Evolutionary conservation across 1,139 yeast species (phyloP), one percentile per base, ranked within the genome.

Genomic region (Geotrichum phurueaensis): DNA sequence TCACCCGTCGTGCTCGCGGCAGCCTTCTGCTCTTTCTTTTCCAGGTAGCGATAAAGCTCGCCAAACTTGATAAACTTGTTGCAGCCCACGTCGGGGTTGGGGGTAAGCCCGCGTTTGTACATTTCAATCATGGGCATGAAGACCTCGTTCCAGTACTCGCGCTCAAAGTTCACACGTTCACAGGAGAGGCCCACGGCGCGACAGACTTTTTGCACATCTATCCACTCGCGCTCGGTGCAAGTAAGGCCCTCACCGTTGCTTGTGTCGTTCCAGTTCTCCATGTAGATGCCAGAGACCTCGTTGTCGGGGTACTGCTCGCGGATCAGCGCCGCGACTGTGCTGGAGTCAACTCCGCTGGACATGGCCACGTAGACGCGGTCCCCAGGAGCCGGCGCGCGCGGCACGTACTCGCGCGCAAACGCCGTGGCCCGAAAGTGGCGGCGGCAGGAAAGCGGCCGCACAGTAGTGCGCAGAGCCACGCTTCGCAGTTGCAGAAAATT

Each of bases 301-400:
- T 65, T 64, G 43, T 66, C 72, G 36, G 72, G 76, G 64, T 79
- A 81, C 59, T 76, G 71, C 45, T 76, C 71, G 0, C 87, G 80
- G 69, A 84, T 84, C 61, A 91, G 67, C 0, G 94, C 85, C 0
- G 98, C 98, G 1, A 89, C 84, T 0, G 94, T 91, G 0, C 97
- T 87, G 0, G 98, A 91, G 72, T 94, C 99, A 0, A 94, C 98
- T 0, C 99, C 99, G 0, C 96, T 88, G 1, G 97, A 90, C 97
- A 94, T 90, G 25, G 98, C 97, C 1, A 94, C 83, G 45, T 88
- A 77, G 25, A 94, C 81, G 58, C 79, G 82, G 68, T 89, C 96
- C 47, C 80, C 51, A 18, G 53, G 58, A 3, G 31, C 31, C 9
- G 31, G 31, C 1, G 31, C 31, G 31, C 31, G 31, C 9, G 12